A percentile compares a stretch with the other conserved stretches of the same genome.
These are phyloP conservation scores for Naegleria fowleri DNA, from an alignment of 208 protist genomes.

Conservation along the genomic window DNA sequence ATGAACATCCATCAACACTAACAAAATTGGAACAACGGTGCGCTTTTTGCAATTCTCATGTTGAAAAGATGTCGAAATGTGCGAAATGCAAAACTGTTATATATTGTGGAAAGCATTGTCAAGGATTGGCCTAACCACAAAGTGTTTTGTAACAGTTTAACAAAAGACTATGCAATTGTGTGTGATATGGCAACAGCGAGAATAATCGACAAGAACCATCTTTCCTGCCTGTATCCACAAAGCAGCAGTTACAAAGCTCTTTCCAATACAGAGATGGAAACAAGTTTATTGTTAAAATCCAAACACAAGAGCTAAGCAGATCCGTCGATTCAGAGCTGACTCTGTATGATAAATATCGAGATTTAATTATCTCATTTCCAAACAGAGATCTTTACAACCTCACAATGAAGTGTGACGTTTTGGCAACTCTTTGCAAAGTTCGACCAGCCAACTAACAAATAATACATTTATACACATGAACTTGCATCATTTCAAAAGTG, in stretches of 20 bases:
- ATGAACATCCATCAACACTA: background rate
- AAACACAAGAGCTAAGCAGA: background rate
- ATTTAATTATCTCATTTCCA: background rate
- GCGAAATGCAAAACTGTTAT: background rate
- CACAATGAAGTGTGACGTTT: background rate
- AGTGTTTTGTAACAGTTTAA: background rate
- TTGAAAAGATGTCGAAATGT: background rate
- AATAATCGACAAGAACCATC: background rate
- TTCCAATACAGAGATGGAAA: background rate
- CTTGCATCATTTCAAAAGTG: background rate
- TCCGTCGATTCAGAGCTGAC: background rate
- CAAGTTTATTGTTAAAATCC: background rate
- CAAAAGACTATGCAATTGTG: background rate
- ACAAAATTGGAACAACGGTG: background rate
- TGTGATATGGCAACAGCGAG: background rate
- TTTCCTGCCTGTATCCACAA: background rate
- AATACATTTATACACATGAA: background rate
- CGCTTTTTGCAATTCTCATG: background rate
- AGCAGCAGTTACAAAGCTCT: background rate
- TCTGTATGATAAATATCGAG: background rate
- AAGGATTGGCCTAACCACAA: background rate
- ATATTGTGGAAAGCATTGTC: background rate
- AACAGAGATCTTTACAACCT: background rate
- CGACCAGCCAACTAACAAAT: background rate
- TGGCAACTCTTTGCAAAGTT: background rate